phyloP scores from a whole-genome alignment of 345 rosid species.

The Schrenkiella parvula region DNA sequence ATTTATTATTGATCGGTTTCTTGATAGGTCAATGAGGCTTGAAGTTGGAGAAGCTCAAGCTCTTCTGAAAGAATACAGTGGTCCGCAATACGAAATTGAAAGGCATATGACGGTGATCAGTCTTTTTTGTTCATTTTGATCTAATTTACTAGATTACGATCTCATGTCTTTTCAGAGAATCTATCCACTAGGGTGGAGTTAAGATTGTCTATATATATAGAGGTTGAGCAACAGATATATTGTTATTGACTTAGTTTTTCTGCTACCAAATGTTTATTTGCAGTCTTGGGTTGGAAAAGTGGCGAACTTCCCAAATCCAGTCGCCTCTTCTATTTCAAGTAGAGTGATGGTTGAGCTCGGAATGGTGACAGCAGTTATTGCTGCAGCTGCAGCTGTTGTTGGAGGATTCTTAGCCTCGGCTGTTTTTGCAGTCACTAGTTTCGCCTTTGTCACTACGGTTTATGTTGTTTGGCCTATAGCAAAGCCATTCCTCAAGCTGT shows the following conservation, averaged over 20 bases:
- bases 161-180: neutral
- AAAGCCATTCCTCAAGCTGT: slow-evolving; percentile 66
- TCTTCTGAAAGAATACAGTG: slow-evolving; percentile 60
- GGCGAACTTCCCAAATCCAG: slow-evolving; percentile 73
- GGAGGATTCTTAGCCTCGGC: slow-evolving; percentile 94
- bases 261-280: slow-evolving; percentile 21
- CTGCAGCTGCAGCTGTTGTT: slow-evolving; percentile 74
- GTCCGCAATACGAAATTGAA: slow-evolving; percentile 71
- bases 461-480: slow-evolving; percentile 84
- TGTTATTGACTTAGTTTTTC: slow-evolving; percentile 9
- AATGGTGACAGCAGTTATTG: slow-evolving; percentile 81
- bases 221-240: neutral
- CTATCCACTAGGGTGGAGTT: neutral
- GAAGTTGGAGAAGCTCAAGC: slow-evolving; percentile 51
- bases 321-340: slow-evolving; percentile 91
- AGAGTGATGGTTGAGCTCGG: slow-evolving; percentile 96
- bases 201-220: neutral
- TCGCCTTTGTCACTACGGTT: slow-evolving; percentile 56
- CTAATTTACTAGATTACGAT: slow-evolving; percentile 8
- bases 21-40: slow-evolving; percentile 72
- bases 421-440: slow-evolving; percentile 80
- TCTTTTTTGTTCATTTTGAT: slow-evolving; percentile 28
- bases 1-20: slow-evolving; percentile 15
- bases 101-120: slow-evolving; percentile 62
- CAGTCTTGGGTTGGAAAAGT: slow-evolving; percentile 79